Evolutionary conservation across 345 rosid species (phyloP).

Genomic region (Salix exigua): DNA sequence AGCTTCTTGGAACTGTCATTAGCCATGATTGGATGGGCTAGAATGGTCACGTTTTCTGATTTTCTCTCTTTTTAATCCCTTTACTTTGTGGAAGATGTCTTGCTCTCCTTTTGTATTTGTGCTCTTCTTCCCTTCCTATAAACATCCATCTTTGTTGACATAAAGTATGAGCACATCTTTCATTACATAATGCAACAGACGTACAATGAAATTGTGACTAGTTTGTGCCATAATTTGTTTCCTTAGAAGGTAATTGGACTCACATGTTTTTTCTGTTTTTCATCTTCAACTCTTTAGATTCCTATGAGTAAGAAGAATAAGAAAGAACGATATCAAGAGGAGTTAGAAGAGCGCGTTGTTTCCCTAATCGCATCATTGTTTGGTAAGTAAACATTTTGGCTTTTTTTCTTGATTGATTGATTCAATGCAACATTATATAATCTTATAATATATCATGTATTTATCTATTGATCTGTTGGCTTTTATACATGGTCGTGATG

Average conservation of each 20-base stretch:
- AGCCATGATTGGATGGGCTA: too few relatives aligned
- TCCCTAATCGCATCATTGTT: conserved; percentile 82
- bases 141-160: neutral
- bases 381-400: conserved; percentile 53
- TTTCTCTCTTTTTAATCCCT: too few relatives aligned
- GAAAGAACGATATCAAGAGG: conserved; percentile 82
- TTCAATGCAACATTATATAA: too few relatives aligned
- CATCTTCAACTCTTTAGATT: conserved; percentile 40
- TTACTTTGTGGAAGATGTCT: too few relatives aligned
- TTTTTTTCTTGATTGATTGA: too few relatives aligned
- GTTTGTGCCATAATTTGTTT: neutral
- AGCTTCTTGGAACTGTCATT: too few relatives aligned
- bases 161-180: neutral
- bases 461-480: too few relatives aligned
- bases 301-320: conserved; percentile 83
- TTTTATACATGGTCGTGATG: too few relatives aligned
- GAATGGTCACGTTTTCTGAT: too few relatives aligned
- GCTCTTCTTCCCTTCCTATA: neutral
- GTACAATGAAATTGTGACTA: neutral
- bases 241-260: neutral
- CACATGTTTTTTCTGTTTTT: conserved; percentile 1
- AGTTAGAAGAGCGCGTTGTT: conserved; percentile 77
- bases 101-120: too few relatives aligned
- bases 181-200: neutral
- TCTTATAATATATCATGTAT: too few relatives aligned